Percentiles rank a stretch among this genome's conserved stretches.
Evolutionary conservation across 345 rosid genomes (phyloP).

Genomic region (Sonneratia caseolaris): DNA sequence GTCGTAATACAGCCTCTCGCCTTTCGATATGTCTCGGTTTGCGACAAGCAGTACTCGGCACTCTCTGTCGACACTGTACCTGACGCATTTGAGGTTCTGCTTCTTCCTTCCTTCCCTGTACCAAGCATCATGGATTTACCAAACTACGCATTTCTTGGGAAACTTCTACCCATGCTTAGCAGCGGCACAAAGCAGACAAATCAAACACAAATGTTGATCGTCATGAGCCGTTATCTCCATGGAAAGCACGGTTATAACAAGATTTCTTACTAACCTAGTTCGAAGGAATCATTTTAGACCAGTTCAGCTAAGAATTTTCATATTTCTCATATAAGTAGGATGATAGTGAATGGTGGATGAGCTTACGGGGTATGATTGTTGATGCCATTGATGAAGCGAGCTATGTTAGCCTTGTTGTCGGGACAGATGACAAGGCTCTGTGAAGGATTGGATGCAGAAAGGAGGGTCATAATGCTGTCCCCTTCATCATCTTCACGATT

Average conservation of each 20-base stretch:
- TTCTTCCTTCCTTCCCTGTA: slow-evolving; percentile 85
- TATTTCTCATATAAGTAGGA: too few species aligned
- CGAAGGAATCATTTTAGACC: too few species aligned
- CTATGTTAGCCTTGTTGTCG: slow-evolving; percentile 66
- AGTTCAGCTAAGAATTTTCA: too few species aligned
- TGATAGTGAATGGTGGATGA: slow-evolving; percentile 4
- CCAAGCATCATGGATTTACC: not conserved
- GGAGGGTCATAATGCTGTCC: slow-evolving; percentile 94
- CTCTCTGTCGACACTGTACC: slow-evolving; percentile 69
- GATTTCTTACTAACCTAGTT: too few species aligned
- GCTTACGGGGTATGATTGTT: slow-evolving; percentile 85
- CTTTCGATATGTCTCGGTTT: slow-evolving; percentile 65
- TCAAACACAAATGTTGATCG: too few species aligned
- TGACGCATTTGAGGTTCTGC: slow-evolving; percentile 91
- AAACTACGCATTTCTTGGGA: not conserved
- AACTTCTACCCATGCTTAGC: too few species aligned
- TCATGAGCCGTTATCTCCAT: too few species aligned
- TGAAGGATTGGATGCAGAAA: slow-evolving; percentile 47
- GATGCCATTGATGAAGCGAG: slow-evolving; percentile 89
- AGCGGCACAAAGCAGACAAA: too few species aligned
- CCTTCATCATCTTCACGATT: slow-evolving; percentile 79
- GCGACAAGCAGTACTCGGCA: slow-evolving; percentile 81
- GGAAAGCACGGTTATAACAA: too few species aligned
- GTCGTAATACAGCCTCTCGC: slow-evolving; percentile 90
- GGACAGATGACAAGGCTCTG: slow-evolving; percentile 87